Evolutionary conservation across 257 asterid species (phyloP), one percentile per base, ranked within the genome.

Genomic region (Petunia axillaris): DNA sequence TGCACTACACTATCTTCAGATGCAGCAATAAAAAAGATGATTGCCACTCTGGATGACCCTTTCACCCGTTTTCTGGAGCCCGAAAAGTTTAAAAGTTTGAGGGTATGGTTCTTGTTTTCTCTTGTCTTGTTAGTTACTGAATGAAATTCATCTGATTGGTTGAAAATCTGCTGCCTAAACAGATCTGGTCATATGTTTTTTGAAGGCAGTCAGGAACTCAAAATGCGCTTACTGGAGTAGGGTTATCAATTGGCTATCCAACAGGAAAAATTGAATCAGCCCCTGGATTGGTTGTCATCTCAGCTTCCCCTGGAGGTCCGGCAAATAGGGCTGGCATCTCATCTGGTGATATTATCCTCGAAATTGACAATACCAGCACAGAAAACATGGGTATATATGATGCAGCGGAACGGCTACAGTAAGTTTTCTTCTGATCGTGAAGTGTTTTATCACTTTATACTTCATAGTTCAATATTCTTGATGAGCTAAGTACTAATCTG

Each of bases 161-260:
- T 82, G 82, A 66, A 68, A 53, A 65, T 54, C 64, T 75, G 82
- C 73, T 77, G 16, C 78, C 73, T 76, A 81, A 66, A 75, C 63
- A 81, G 80, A 81, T 85, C 53, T 80, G 57, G 83, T 81, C 75
- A 78, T 85, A 82, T 87, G 83, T 88, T 85, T 85, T 86, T 74
- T 91, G 96, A 96, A 94, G 99, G 91, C 98, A 96, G 99, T 92
- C 97, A 15, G 99, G 99, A 83, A 96, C 98, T 71, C 89, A 94
- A 83, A 96, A 79, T 82, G 85, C 90, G 54, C 91, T 96, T 70
- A 96, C 97, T 37, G 99, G 99, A 85, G 99, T 94, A 48, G 99
- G 99, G 76, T 55, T 96, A 71, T 94, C 99, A 63, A 96, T 96
- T 84, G 99, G 97, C 78, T 95, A 95, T 79, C 92, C 96, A 81